phyloP scores from a whole-genome alignment of 345 rosid species.

The Heritiera littoralis region DNA sequence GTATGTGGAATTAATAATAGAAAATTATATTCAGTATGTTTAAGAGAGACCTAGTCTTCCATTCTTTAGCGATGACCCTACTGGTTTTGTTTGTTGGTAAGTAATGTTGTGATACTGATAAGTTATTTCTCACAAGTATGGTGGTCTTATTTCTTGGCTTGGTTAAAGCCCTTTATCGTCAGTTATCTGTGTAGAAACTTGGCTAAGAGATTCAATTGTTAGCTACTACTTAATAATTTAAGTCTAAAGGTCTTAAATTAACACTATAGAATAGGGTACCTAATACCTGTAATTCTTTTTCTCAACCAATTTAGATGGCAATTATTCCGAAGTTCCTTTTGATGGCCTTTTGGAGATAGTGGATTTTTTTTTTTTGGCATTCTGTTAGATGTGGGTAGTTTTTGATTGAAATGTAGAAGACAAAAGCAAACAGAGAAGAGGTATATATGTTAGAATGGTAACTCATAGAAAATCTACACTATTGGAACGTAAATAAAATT shows the following conservation, averaged over 20 bases:
- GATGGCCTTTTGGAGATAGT: background rate
- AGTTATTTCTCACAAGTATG: background rate
- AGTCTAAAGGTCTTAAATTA: background rate
- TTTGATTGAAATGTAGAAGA: background rate
- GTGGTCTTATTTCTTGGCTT: background rate
- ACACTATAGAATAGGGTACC: background rate
- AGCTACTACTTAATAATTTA: background rate
- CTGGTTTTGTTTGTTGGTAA: background rate
- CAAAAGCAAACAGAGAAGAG: background rate
- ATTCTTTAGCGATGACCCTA: background rate
- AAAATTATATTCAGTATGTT: background rate
- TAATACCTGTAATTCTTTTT: background rate
- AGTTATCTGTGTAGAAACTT: background rate
- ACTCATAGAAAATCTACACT: background rate
- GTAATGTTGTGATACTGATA: background rate
- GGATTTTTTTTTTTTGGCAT: background rate
- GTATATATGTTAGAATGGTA: background rate
- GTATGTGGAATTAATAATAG: background rate
- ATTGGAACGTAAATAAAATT: background rate
- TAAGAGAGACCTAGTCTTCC: background rate
- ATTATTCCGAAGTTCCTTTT: background rate
- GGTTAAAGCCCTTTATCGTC: background rate
- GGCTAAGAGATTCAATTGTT: background rate
- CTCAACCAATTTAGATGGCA: background rate
- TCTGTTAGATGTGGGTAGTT: background rate